Evolutionary conservation across 495 filamentous ascomycete genomes (phyloP).

Genomic region (Stereocaulon alpinum): DNA sequence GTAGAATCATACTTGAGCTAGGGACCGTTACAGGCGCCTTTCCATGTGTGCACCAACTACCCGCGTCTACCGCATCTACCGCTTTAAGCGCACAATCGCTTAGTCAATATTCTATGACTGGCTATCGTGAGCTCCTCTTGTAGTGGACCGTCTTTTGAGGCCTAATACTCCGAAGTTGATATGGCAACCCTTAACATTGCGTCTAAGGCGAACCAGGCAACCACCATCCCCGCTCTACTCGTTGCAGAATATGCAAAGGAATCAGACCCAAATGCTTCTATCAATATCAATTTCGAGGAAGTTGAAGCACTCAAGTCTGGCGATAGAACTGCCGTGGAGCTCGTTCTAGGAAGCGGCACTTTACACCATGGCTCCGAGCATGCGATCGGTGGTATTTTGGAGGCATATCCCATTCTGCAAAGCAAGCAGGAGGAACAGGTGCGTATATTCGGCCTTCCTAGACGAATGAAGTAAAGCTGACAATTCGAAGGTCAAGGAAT

Average conservation of each 20-base stretch:
- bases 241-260: slow-evolving; percentile 42
- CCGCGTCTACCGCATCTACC: too few species aligned
- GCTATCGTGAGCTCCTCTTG: too few species aligned
- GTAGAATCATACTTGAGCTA: too few species aligned
- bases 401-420: slow-evolving; percentile 34
- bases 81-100: too few species aligned
- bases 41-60: too few species aligned
- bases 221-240: slow-evolving; percentile 38
- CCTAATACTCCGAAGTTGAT: not conserved
- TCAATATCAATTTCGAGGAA: slow-evolving; percentile 40
- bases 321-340: slow-evolving; percentile 37
- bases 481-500: slow-evolving; percentile 39
- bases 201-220: slow-evolving; percentile 49
- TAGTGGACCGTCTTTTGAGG: too few species aligned
- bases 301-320: slow-evolving; percentile 33
- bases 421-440: slow-evolving; percentile 32
- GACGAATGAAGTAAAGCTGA: slow-evolving; percentile 3
- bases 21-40: too few species aligned
- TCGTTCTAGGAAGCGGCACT: slow-evolving; percentile 27
- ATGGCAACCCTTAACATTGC: slow-evolving; percentile 42
- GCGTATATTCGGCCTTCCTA: not conserved
- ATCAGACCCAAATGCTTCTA: slow-evolving; percentile 33
- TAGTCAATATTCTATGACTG: too few species aligned
- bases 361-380: slow-evolving; percentile 31
- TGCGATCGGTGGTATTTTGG: slow-evolving; percentile 32